Base-by-base conservation (phyloP, 306 rosid species). In the Medicago ruthenica region DNA sequence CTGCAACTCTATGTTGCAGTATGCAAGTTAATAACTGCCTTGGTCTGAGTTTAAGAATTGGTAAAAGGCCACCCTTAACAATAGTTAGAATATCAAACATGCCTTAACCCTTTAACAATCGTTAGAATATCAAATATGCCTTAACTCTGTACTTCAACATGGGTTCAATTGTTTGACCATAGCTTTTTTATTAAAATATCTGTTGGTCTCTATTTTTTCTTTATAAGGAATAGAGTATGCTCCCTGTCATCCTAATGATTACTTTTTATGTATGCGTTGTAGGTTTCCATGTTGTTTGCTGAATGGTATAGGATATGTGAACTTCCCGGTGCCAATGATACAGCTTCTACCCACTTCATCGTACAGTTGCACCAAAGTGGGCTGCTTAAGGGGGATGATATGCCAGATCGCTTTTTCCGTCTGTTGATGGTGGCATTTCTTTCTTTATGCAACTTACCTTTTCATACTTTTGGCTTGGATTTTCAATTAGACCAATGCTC, bases 291-390 rank as follows among this genome's bases (percentile, higher is more conserved):
- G 81, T 82, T 89, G 89, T 96, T 92, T 47, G 76, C 87, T 4
- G 96, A 96, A 70, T 96, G 98, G 99, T 96, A 86, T 84, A 85
- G 85, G 67, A 88, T 92, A 67, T 96, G 97, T 79, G 99, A 96
- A 71, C 90, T 85, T 45, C 94, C 98, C 37, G 91, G 92, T 82
- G 83, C 88, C 70, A 90, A 86, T 34, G 99, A 92, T 76, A 79
- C 85, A 22, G 84, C 90, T 41, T 79, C 82, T 79, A 7, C 90
- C 64, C 92, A 88, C 83, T 92, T 86, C 80, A 82, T 90, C 74
- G 31, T 86, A 60, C 96, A 96, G 71, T 81, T 96, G 74, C 91
- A 90, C 78, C 93, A 93, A 76, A 87, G 77, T 73, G 99, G 98
- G 58, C 74, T 92, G 37, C 84, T 96, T 64, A 92, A 96, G 86